Percentiles rank a stretch among this genome's conserved stretches.
These are phyloP conservation scores for Xylariaceae sp. DNA, from an alignment of 2,329 filamentous ascomycete genomes.

Conservation along the genomic window DNA sequence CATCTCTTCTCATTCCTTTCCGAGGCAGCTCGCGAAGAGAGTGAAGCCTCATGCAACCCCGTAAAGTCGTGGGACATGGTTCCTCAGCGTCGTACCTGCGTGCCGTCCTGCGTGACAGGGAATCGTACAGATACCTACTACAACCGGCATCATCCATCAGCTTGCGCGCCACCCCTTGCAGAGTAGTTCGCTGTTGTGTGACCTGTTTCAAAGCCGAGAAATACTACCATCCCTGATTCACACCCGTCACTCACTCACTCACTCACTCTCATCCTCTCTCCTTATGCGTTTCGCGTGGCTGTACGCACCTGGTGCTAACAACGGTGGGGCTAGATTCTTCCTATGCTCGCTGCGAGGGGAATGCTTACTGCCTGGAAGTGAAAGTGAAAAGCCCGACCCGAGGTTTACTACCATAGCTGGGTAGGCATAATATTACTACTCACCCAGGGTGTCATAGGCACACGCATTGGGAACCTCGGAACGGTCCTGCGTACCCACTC, in stretches of 20 bases:
- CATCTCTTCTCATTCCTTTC: neutral
- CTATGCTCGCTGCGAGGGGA: slow-evolving; percentile 19
- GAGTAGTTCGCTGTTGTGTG: slow-evolving; percentile 8
- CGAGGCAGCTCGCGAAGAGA: neutral
- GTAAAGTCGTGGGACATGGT: neutral
- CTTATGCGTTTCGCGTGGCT: slow-evolving; percentile 14
- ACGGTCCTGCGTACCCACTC: neutral
- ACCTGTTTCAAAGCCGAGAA: slow-evolving; percentile 18
- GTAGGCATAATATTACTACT: neutral
- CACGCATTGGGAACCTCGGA: slow-evolving; percentile 8
- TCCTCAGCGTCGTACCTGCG: neutral
- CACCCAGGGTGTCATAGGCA: neutral
- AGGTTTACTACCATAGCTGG: slow-evolving; percentile 1
- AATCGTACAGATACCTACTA: neutral
- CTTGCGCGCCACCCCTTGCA: slow-evolving; percentile 2
- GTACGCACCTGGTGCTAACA: slow-evolving; percentile 12
- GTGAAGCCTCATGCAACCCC: neutral
- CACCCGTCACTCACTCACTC: slow-evolving; percentile 8
- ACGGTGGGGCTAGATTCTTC: slow-evolving; percentile 24
- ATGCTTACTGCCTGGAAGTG: slow-evolving; percentile 18
- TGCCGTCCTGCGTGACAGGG: neutral
- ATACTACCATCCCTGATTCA: slow-evolving; percentile 16
- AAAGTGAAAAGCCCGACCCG: slow-evolving; percentile 13
- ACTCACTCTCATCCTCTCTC: no score
- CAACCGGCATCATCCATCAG: neutral